Base-by-base conservation (phyloP, 768 basidiomycete species). In the Calocybe indica region DNA sequence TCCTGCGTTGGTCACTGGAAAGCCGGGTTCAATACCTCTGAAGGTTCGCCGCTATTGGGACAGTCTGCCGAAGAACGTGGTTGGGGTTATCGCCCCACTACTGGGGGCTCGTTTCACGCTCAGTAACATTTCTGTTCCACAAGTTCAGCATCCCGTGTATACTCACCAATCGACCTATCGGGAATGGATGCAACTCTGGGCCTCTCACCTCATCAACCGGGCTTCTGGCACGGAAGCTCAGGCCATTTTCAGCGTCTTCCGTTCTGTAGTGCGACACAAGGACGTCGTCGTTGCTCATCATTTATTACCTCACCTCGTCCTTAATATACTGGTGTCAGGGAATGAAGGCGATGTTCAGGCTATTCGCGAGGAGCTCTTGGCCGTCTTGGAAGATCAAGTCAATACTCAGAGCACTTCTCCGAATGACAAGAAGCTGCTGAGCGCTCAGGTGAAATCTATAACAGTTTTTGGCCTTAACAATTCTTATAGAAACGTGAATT, bases 171-270 rank as follows among this genome's bases (percentile, higher is more conserved):
- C 79, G 2, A 95, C 92, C 0, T 99, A 97, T 65, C 82, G 94
- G 37, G 94, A 98, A 63, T 99, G 96, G 96, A 78, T 98, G 32
- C 92, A 95, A 54, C 61, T 78, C 0, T 98, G 94, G 92, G 83
- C 92, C 1, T 72, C 77, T 7, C 76, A 91, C 62, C 76, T 99
- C 33, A 88, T 97, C 46, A 72, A 77, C 8, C 76, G 71, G 47
- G 81, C 78, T 6, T 74, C 80, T 1, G 80, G 81, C 13, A 52
- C 55, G 2, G 73, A 69, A 43, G 88, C 91, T 10, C 71, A 73
- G 52, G 66, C 60, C 13, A 82, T 98, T 32, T 99, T 98, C 59
- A 68, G 76, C 7, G 82, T 84, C 6, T 90, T 96, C 58, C 78
- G 82, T 15, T 79, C 83, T 8, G 82, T 88, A 0, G 76, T 97